Evolutionary conservation across 495 filamentous ascomycete genomes (phyloP), one percentile per base, ranked within the genome.

Genomic region (Penicillium steckii): DNA sequence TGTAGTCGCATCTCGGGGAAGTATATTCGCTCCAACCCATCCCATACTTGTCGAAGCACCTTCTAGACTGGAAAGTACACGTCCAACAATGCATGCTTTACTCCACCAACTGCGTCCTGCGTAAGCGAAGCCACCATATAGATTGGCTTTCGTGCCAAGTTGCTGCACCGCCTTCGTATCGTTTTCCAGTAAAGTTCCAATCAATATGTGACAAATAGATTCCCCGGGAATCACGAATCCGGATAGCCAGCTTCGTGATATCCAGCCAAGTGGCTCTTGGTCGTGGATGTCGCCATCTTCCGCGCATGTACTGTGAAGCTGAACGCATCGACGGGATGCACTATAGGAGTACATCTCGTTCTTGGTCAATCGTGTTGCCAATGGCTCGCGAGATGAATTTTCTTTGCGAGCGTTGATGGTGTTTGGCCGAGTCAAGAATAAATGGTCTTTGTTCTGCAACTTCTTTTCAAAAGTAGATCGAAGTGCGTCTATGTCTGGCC

Each of bases 111-210:
- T 91, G 55, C 80, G 82, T 15, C 75, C 80, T 8, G 59, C 64
- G 60, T 89, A 91, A 7, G 86, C 67, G 58, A 95, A 90, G 3
- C 90, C 90, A n/a, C 87, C 86, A 57, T 86, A 87, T 7, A 95
- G 69, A 64, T 87, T 91, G 2, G 83, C 85, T 37, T 79, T 76
- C 18, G 83, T 75, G 0, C 90, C 90, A 3, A 95, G 75, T 40
- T 59, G 78, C 13, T 74, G 65, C 35, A 93, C 70, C 24, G 85
- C 88, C 13, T 81, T 71, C 4, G 75, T 64, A 57, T 91, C 86
- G 56, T 90, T 90, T 60, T 95, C 90, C 15, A 95, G 61, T 18
- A 94, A 52, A 0, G 88, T 86, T 1, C 84, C 83, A 65, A 95
- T 92, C 26, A 95, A 73, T 43, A 94, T 81, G 58, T 94, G 88